Evolutionary conservation across 768 basidiomycete genomes (phyloP).

Genomic region (Hygrocybe coccinea): DNA sequence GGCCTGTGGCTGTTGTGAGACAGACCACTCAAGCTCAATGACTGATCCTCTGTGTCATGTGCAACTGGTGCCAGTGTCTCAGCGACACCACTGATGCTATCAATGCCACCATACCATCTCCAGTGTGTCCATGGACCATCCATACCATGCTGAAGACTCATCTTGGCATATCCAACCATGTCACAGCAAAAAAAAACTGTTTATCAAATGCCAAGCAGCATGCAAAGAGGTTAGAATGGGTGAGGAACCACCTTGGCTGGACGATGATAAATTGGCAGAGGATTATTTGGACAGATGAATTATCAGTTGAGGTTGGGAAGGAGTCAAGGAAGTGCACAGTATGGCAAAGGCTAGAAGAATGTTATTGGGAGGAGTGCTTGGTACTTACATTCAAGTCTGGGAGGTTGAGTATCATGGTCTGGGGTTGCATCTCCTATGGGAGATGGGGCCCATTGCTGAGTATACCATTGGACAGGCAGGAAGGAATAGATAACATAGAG

Average conservation of each 20-base stretch:
- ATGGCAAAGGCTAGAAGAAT: not conserved
- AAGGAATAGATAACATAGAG: not conserved
- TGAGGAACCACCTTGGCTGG: not conserved
- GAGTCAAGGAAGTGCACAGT: not conserved
- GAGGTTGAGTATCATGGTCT: constrained; percentile 3
- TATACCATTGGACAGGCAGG: not conserved
- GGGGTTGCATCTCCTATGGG: constrained; percentile 6
- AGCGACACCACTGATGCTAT: not conserved
- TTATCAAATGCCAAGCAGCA: not conserved
- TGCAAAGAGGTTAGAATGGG: not conserved
- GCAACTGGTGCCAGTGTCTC: not conserved
- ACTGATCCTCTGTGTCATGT: not conserved
- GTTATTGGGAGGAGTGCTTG: not conserved
- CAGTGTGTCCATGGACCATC: not conserved
- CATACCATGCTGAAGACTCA: not conserved
- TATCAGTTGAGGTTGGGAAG: constrained; percentile 4
- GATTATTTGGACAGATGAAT: constrained; percentile 2
- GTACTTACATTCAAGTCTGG: constrained; percentile 5
- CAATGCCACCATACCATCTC: not conserved
- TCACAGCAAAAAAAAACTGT: not conserved
- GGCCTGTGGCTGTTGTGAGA: not conserved
- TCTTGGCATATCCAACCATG: not conserved
- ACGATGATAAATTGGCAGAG: constrained; percentile 2
- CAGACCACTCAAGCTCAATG: not conserved
- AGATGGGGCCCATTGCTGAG: not conserved